These are phyloP conservation scores for Ganoderma multipileum DNA, from an alignment of 1,284 basidiomycete species.

Conservation along the genomic window DNA sequence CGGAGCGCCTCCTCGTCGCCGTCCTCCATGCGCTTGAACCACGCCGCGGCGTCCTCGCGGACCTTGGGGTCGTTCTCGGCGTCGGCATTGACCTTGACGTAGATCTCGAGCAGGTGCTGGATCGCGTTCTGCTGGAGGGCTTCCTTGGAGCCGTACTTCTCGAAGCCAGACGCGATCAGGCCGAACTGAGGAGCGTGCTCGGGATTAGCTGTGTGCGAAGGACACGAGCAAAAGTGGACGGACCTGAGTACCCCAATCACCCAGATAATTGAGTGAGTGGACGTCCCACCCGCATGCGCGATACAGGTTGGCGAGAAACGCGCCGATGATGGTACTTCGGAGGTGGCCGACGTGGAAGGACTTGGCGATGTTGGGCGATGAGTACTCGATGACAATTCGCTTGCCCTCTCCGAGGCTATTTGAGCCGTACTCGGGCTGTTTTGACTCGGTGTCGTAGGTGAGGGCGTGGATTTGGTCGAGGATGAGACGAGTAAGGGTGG, in stretches of 20 bases:
- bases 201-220: background rate
- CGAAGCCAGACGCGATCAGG: conserved; percentile 91
- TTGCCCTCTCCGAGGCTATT: conserved; percentile 83
- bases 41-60: conserved; percentile 85
- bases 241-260: conserved; percentile 94
- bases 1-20: conserved; percentile 85
- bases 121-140: conserved; percentile 90
- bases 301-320: conserved; percentile 93
- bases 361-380: conserved; percentile 98
- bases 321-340: conserved; percentile 97
- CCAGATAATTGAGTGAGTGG: conserved; percentile 91
- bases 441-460: conserved; percentile 64
- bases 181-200: conserved; percentile 62
- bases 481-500: conserved; percentile 77
- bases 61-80: conserved; percentile 76
- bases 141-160: conserved; percentile 89
- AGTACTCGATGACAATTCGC: conserved; percentile 87
- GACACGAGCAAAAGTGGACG: background rate
- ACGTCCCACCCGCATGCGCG: conserved; percentile 95
- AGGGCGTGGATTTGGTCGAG: conserved; percentile 84
- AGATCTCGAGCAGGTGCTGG: conserved; percentile 94
- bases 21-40: conserved; percentile 98
- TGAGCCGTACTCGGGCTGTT: conserved; percentile 73
- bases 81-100: conserved; percentile 93
- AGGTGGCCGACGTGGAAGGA: conserved; percentile 98